Conservation (phyloP, 2,329 filamentous ascomycete genomes). For the Fusarium agapanthi region DNA sequence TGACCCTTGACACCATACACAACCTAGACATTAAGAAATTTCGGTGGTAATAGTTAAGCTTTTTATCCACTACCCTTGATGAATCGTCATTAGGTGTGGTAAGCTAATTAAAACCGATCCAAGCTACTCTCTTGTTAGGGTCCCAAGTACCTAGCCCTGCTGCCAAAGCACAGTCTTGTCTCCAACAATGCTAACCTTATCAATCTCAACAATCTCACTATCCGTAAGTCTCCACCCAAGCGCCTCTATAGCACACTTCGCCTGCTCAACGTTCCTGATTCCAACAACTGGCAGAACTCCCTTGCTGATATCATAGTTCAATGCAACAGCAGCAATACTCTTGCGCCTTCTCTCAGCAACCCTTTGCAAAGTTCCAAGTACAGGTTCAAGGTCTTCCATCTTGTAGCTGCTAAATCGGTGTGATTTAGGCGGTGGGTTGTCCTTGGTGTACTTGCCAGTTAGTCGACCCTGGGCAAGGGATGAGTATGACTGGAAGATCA, state of each 20-base stretch:
- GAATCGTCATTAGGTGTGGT: accelerated
- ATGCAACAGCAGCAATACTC: not conserved
- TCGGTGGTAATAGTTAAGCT: not conserved
- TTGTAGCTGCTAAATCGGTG: not conserved
- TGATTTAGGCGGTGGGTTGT: not conserved
- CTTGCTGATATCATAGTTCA: constrained; percentile 14
- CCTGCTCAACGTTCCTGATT: constrained; percentile 9
- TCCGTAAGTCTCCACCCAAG: constrained; percentile 10
- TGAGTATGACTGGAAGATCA: constrained; percentile 20
- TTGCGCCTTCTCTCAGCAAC: constrained; percentile 2
- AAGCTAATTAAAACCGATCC: accelerated
- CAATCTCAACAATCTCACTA: constrained; percentile 1
- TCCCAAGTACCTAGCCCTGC: not conserved
- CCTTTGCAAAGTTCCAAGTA: not conserved
- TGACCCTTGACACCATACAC: no score
- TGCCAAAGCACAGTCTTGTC: constrained; percentile 2
- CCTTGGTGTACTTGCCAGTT: constrained; percentile 2
- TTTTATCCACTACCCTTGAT: accelerated
- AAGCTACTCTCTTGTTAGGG: accelerated
- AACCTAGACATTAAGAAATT: no score
- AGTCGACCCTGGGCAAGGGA: not conserved
- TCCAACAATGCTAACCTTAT: constrained; percentile 1
- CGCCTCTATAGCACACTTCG: not conserved
- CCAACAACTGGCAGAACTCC: constrained; percentile 2
- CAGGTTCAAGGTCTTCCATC: constrained; percentile 3